Conservation (phyloP, 2,329 filamentous ascomycete species). For the Neonectria coccinea region DNA sequence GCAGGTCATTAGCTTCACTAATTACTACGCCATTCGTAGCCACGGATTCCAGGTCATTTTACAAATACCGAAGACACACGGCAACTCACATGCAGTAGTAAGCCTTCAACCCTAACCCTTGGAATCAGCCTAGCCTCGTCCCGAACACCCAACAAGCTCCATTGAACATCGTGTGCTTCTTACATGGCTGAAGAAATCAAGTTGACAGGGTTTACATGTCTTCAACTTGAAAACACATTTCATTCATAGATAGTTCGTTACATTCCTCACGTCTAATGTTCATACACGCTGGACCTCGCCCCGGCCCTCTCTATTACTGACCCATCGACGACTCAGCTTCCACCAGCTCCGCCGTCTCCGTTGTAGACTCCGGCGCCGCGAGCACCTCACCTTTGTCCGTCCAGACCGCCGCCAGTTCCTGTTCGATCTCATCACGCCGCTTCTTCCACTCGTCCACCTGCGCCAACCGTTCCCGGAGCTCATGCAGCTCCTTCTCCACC, state of each 20-base stretch:
- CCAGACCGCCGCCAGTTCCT: conserved; percentile 77
- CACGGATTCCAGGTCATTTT: neutral
- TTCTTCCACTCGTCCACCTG: conserved; percentile 88
- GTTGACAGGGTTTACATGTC: neutral
- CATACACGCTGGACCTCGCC: conserved; percentile 8
- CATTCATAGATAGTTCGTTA: neutral
- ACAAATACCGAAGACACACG: neutral
- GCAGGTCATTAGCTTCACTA: neutral
- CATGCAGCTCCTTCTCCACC: conserved; percentile 89
- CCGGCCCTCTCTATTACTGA: conserved; percentile 14
- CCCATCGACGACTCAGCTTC: neutral
- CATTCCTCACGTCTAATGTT: conserved; percentile 14
- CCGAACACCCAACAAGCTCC: neutral
- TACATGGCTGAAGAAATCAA: conserved; percentile 1
- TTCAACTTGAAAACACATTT: neutral
- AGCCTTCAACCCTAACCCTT: conserved; percentile 30
- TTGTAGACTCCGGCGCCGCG: conserved; percentile 59
- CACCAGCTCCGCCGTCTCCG: conserved; percentile 27
- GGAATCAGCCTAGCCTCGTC: neutral
- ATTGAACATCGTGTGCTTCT: neutral
- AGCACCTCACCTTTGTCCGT: conserved; percentile 64
- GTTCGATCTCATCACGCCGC: conserved; percentile 83
- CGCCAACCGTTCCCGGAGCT: conserved; percentile 81
- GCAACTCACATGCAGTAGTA: neutral
- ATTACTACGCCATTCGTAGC: neutral